Percentiles rank a stretch among this genome's conserved stretches.
Evolutionary conservation across 1,139 yeast species (phyloP).

Genomic region (Taiozyma sp.): DNA sequence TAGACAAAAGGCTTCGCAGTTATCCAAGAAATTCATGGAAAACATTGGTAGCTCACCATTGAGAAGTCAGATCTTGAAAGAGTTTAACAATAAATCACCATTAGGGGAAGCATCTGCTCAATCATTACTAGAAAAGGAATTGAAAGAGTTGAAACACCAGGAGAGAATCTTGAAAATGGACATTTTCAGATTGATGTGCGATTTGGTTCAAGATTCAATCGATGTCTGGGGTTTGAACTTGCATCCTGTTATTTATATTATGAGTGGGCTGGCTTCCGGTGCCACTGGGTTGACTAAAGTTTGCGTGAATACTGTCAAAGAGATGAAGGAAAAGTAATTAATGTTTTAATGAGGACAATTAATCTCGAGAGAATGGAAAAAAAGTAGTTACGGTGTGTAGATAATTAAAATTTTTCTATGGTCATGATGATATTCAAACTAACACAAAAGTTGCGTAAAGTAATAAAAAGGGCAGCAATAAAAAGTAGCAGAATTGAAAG

Average conservation of each 20-base stretch:
- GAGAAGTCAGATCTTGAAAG: conserved; percentile 27
- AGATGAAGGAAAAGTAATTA: conserved; percentile 8
- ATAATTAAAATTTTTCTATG: neutral
- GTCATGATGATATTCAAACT: neutral
- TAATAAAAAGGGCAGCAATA: neutral
- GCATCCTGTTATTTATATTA: conserved; percentile 27
- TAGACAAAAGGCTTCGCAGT: conserved; percentile 25
- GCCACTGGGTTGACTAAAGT: conserved; percentile 34
- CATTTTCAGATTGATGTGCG: conserved; percentile 33
- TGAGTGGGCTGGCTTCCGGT: conserved; percentile 34
- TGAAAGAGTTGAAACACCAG: conserved; percentile 28
- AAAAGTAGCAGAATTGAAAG: neutral
- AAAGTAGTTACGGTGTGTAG: neutral
- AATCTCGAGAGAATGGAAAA: neutral
- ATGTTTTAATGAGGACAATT: neutral
- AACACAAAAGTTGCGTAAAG: neutral
- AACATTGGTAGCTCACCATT: conserved; percentile 24
- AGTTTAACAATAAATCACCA: conserved; percentile 24
- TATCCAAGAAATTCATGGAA: conserved; percentile 22
- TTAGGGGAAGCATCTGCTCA: conserved; percentile 8
- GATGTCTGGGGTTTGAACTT: conserved; percentile 34
- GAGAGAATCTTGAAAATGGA: conserved; percentile 31
- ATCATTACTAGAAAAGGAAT: conserved; percentile 19
- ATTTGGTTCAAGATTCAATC: conserved; percentile 37
- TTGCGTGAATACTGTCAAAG: conserved; percentile 30